Evolutionary conservation across 495 filamentous ascomycete species (phyloP), one percentile per base, ranked within the genome.

Genomic region (Penicillium ochrochloron): DNA sequence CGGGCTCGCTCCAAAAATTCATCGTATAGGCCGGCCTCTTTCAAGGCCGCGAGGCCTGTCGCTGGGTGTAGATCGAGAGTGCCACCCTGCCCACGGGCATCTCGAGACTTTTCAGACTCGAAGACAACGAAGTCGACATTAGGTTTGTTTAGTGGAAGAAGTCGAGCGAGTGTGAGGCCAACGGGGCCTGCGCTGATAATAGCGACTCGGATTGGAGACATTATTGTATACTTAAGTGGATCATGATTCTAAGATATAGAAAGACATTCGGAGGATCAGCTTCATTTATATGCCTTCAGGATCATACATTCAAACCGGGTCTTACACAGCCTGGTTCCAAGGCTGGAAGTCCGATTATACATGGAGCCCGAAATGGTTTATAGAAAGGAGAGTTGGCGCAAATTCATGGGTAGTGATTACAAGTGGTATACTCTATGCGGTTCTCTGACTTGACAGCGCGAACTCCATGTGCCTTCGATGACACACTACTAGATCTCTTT

Each of bases 31-130:
- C 77, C 78, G 48, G 81, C 82, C 41, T 78, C 75, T 59, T 82
- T 74, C 54, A 89, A 58, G 8, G 85, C 85, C 3, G 73, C 63
- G 9, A 85, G 71, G 27, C 86, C 86, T 25, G 80, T 82, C 1
- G 75, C 64, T 7, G 69, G 66, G 62, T 88, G 86, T 39, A 89
- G 72, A 65, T 89, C 87, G 11, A 89, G 79, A 0, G 76, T 82
- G 50, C 85, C 85, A 46, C 84, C 85, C 76, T 83, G 85, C 31
- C 69, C 69, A 56, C 66, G 61, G 29, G 31, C 42, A 25, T 69
- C 31, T 21, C 44, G 52, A 19, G 80, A 80, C 31, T 68, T 67
- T 4, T 83, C 84, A 34, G 76, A 72, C 62, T 87, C 85, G 70
- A 79, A 87, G 33, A 87, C 56, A 48, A 73, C 79, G 62, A 76